Evolutionary conservation across 1,139 yeast genomes (phyloP).

Genomic region (Yamadazyma friedrichii): DNA sequence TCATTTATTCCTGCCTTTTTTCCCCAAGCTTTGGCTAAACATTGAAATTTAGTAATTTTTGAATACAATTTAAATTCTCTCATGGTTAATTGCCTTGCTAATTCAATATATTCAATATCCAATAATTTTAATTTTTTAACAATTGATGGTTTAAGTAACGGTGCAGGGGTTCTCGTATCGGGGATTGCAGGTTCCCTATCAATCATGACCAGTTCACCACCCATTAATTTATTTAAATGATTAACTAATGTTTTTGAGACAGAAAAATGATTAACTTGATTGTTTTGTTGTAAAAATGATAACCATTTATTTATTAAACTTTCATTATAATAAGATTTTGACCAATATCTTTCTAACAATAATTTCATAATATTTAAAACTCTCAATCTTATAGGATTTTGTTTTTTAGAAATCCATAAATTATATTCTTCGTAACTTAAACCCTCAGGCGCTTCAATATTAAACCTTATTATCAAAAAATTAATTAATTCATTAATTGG

Average conservation of each 20-base stretch:
- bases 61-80: slow-evolving; percentile 70
- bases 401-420: slow-evolving; percentile 76
- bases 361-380: slow-evolving; percentile 71
- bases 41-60: slow-evolving; percentile 69
- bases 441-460: slow-evolving; percentile 84
- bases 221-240: slow-evolving; percentile 25
- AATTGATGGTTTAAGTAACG: slow-evolving; percentile 35
- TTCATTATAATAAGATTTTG: slow-evolving; percentile 56
- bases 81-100: slow-evolving; percentile 85
- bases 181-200: slow-evolving; percentile 33
- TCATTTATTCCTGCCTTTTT: slow-evolving; percentile 60
- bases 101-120: slow-evolving; percentile 72
- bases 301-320: slow-evolving; percentile 51
- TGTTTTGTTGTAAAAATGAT: slow-evolving; percentile 48
- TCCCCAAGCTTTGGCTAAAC: slow-evolving; percentile 80
- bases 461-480: slow-evolving; percentile 63
- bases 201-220: slow-evolving; percentile 31
- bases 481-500: slow-evolving; percentile 65
- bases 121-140: slow-evolving; percentile 47
- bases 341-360: slow-evolving; percentile 78
- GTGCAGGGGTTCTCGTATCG: slow-evolving; percentile 40
- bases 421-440: slow-evolving; percentile 79
- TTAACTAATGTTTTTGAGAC: slow-evolving; percentile 25
- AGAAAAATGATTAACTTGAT: slow-evolving; percentile 44
- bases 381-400: slow-evolving; percentile 61